These are phyloP conservation scores for Sugiyamaella smithiae DNA, from an alignment of 805 yeast species.

Conservation along the genomic window DNA sequence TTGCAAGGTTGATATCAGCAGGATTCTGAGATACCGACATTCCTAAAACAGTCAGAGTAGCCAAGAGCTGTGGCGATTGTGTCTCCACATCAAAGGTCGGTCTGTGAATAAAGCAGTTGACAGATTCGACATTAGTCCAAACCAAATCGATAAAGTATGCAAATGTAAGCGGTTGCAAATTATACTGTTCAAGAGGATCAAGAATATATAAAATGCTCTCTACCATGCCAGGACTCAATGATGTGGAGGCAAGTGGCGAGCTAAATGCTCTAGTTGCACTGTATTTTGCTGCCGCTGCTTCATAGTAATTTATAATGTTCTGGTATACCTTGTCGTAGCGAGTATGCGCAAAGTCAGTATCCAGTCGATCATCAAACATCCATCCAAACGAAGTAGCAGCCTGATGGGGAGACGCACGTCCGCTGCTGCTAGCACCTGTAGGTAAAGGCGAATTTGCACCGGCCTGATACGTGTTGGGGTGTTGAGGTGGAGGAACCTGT, in stretches of 20 bases:
- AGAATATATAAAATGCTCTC: conserved; percentile 1
- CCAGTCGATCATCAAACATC: conserved; percentile 30
- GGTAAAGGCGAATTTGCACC: background rate
- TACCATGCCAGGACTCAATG: conserved; percentile 5
- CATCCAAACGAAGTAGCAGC: conserved; percentile 24
- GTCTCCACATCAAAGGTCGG: conserved; percentile 30
- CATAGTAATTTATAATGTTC: conserved; percentile 16
- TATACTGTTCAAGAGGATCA: conserved; percentile 11
- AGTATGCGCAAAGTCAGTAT: conserved; percentile 22
- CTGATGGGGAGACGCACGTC: conserved; percentile 7
- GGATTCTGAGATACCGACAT: conserved; percentile 27
- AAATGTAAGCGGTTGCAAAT: conserved; percentile 12
- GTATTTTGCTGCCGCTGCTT: conserved; percentile 8
- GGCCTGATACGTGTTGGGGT: background rate
- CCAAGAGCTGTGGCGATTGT: conserved; percentile 27
- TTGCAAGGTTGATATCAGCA: conserved; percentile 20
- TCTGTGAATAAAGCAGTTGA: conserved; percentile 28
- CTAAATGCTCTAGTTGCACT: background rate
- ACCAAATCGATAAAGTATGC: conserved; percentile 24
- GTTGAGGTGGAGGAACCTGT: background rate
- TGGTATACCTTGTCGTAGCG: conserved; percentile 30
- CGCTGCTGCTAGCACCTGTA: background rate
- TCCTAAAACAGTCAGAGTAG: conserved; percentile 30
- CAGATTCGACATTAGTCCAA: conserved; percentile 25
- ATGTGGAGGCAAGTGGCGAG: background rate